A percentile compares a stretch with the other conserved stretches of the same genome.
These are phyloP conservation scores for Stagonosporopsis chrysanthemi DNA, from an alignment of 2,329 filamentous ascomycete species.

Conservation along the genomic window DNA sequence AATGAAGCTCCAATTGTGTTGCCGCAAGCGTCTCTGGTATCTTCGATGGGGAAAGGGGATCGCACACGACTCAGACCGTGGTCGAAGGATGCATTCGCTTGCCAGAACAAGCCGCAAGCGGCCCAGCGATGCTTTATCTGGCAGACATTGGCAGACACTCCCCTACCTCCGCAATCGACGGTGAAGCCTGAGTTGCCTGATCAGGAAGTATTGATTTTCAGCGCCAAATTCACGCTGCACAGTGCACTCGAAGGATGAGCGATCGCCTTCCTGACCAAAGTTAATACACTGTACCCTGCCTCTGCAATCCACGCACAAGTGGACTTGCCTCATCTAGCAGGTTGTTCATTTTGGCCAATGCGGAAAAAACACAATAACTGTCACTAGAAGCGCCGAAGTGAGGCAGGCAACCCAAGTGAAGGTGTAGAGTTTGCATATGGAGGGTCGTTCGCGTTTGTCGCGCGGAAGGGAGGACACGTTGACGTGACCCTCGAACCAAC, in stretches of 20 bases:
- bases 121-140: slow-evolving; percentile 7
- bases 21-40: background rate
- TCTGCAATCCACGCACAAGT: background rate
- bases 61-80: slow-evolving; percentile 1
- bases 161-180: slow-evolving; percentile 13
- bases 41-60: background rate
- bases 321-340: slow-evolving; percentile 1
- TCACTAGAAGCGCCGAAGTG: background rate
- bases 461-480: background rate
- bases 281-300: slow-evolving; percentile 1
- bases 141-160: slow-evolving; percentile 3
- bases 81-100: slow-evolving; percentile 2
- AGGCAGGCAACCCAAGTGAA: background rate
- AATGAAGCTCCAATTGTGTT: background rate
- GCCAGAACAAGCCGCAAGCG: background rate
- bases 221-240: background rate
- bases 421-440: background rate
- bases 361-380: too few relatives aligned
- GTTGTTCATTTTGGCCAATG: background rate
- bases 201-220: background rate
- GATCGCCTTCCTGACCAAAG: background rate
- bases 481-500: background rate
- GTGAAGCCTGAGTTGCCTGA: background rate
- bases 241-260: slow-evolving; percentile 1
- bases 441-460: background rate